Conservation (phyloP, 2,329 filamentous ascomycete genomes). For the Dryadomyces quercivorus region DNA sequence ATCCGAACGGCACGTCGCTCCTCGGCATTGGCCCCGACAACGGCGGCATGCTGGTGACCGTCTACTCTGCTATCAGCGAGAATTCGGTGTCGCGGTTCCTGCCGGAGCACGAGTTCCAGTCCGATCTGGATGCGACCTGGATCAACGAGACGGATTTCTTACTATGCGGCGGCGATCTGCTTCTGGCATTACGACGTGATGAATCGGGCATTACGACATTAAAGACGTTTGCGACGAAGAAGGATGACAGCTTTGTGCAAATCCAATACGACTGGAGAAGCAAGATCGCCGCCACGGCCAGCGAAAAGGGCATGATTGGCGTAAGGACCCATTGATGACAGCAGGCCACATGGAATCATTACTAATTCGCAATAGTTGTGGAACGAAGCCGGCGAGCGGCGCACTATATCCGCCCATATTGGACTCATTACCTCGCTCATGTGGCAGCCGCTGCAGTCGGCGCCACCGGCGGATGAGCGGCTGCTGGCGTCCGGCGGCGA, state of each 20-base stretch:
- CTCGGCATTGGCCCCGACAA: constrained; percentile 45
- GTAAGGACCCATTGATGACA: constrained; percentile 29
- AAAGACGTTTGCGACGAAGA: constrained; percentile 38
- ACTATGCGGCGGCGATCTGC: constrained; percentile 42
- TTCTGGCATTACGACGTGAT: constrained; percentile 35
- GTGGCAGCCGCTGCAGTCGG: constrained; percentile 44
- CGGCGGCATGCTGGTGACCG: constrained; percentile 39
- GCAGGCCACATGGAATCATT: not conserved
- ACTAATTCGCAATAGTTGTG: constrained; percentile 31
- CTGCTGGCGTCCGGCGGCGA: constrained; percentile 50
- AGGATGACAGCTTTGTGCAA: constrained; percentile 40
- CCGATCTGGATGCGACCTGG: constrained; percentile 48
- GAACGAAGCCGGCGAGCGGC: constrained; percentile 39
- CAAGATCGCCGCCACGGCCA: constrained; percentile 44
- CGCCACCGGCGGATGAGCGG: constrained; percentile 33
- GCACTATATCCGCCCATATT: constrained; percentile 46
- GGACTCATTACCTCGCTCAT: constrained; percentile 44
- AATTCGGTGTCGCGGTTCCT: constrained; percentile 36
- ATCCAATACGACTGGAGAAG: constrained; percentile 44
- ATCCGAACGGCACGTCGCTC: constrained; percentile 39
- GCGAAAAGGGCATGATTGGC: constrained; percentile 47
- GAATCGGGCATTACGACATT: constrained; percentile 32
- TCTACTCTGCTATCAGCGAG: constrained; percentile 33
- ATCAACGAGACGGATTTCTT: constrained; percentile 45
- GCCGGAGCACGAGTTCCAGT: constrained; percentile 34